Evolutionary conservation across 106 monocot species (phyloP).

Genomic region (Agapanthus africanus): DNA sequence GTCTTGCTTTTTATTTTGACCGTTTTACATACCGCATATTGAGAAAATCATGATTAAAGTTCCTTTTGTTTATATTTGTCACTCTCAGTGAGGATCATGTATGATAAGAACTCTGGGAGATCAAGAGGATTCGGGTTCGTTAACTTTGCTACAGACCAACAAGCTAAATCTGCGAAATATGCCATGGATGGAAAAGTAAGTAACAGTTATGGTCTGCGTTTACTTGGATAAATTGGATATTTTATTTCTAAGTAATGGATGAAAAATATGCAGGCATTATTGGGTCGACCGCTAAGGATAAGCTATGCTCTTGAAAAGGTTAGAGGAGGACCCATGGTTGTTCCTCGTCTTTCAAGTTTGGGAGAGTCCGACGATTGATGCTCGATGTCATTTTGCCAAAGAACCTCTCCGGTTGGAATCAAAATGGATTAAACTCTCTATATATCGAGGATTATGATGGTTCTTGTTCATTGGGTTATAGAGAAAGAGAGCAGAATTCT

Average conservation of each 20-base stretch:
- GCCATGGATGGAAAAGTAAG: slow-evolving; percentile 96
- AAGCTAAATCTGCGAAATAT: slow-evolving; percentile 67
- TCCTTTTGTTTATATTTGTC: too few species aligned
- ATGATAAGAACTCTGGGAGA: slow-evolving; percentile 84
- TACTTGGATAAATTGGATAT: neutral
- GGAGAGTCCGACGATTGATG: neutral
- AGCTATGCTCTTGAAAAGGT: slow-evolving; percentile 70
- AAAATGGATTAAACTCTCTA: neutral
- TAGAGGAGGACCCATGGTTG: slow-evolving; percentile 58
- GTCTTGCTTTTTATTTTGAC: too few species aligned
- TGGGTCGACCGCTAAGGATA: slow-evolving; percentile 85
- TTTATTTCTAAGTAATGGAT: too few species aligned
- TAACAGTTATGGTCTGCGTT: neutral
- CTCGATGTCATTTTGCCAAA: neutral
- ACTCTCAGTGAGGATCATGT: slow-evolving; percentile 77
- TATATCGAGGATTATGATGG: too few species aligned
- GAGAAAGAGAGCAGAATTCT: neutral
- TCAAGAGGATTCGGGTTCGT: slow-evolving; percentile 94
- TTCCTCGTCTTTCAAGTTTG: slow-evolving; percentile 48
- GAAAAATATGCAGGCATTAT: slow-evolving; percentile 40
- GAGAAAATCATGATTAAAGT: neutral
- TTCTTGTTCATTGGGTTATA: neutral
- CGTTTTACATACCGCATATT: too few species aligned
- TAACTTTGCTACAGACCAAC: slow-evolving; percentile 44
- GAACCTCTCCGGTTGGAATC: neutral